Evolutionary conservation across 1,284 basidiomycete genomes (phyloP).

Genomic region (Naganishia sp.): DNA sequence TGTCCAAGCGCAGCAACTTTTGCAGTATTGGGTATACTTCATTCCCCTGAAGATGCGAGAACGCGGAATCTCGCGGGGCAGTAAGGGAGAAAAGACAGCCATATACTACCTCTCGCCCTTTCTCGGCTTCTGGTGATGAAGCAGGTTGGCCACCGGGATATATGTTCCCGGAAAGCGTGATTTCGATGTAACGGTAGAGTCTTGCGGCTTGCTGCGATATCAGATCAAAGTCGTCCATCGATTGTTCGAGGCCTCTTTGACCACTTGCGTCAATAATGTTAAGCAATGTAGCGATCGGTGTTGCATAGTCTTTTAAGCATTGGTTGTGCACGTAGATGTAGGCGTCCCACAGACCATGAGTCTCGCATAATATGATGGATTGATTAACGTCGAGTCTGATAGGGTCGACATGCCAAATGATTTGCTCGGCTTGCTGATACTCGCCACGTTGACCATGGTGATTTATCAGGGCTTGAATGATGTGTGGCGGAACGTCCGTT

Average conservation of each 20-base stretch:
- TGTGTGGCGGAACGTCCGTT: slow-evolving; percentile 73
- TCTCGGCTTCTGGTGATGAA: slow-evolving; percentile 62
- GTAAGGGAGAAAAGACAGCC: slow-evolving; percentile 66
- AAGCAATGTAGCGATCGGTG: slow-evolving; percentile 83
- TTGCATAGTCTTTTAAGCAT: slow-evolving; percentile 82
- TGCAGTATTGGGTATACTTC: slow-evolving; percentile 57
- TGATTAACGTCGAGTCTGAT: slow-evolving; percentile 91
- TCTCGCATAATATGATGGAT: slow-evolving; percentile 80
- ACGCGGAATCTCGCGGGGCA: slow-evolving; percentile 1
- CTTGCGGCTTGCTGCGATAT: slow-evolving; percentile 76
- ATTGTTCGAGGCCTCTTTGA: slow-evolving; percentile 35
- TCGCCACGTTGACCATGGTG: slow-evolving; percentile 72
- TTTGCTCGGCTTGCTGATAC: slow-evolving; percentile 75
- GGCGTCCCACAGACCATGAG: slow-evolving; percentile 83
- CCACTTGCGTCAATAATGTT: slow-evolving; percentile 60
- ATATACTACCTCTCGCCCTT: slow-evolving; percentile 73
- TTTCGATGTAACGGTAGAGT: slow-evolving; percentile 86
- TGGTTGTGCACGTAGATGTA: slow-evolving; percentile 91
- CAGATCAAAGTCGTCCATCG: slow-evolving; percentile 51
- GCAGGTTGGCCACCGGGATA: slow-evolving; percentile 83
- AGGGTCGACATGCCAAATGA: slow-evolving; percentile 97
- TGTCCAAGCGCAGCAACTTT: slow-evolving; percentile 81
- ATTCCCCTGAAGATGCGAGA: neutral
- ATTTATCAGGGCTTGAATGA: slow-evolving; percentile 77
- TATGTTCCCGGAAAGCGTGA: slow-evolving; percentile 76